phyloP scores from a whole-genome alignment of 1,284 basidiomycete species.

The Ustilago shanxiensis region DNA sequence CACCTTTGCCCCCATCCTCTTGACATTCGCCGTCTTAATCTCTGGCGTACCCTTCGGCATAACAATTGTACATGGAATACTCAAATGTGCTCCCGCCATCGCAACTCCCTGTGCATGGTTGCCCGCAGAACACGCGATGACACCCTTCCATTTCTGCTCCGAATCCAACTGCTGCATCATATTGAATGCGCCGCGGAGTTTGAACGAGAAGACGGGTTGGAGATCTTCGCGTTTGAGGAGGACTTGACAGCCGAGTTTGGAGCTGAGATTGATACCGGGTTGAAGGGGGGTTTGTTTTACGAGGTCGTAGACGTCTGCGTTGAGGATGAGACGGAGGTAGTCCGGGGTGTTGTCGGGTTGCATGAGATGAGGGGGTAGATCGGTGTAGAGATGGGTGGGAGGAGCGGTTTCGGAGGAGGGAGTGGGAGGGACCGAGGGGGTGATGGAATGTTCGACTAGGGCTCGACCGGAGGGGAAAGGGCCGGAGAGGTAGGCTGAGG shows the following conservation, averaged over 20 bases:
- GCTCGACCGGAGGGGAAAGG: conserved; percentile 51
- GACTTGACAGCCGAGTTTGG: conserved; percentile 89
- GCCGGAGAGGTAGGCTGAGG: conserved; percentile 43
- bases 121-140: conserved; percentile 96
- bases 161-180: conserved; percentile 92
- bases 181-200: conserved; percentile 92
- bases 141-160: conserved; percentile 95
- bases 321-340: conserved; percentile 92
- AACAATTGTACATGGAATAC: conserved; percentile 95
- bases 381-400: conserved; percentile 74
- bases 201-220: conserved; percentile 99
- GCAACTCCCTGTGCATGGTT: conserved; percentile 99
- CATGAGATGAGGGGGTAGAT: conserved; percentile 78
- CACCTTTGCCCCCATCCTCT: conserved; percentile 91
- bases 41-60: conserved; percentile 96
- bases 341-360: conserved; percentile 83
- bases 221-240: conserved; percentile 95
- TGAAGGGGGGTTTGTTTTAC: conserved; percentile 92
- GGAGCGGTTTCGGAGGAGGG: conserved; percentile 28
- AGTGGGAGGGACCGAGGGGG: conserved; percentile 33
- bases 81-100: conserved; percentile 85
- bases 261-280: conserved; percentile 85
- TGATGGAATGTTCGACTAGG: conserved; percentile 34
- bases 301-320: conserved; percentile 93
- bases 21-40: conserved; percentile 96